These are phyloP conservation scores for Diaporthe destruens DNA, from an alignment of 2,329 filamentous ascomycete genomes.

Conservation along the genomic window DNA sequence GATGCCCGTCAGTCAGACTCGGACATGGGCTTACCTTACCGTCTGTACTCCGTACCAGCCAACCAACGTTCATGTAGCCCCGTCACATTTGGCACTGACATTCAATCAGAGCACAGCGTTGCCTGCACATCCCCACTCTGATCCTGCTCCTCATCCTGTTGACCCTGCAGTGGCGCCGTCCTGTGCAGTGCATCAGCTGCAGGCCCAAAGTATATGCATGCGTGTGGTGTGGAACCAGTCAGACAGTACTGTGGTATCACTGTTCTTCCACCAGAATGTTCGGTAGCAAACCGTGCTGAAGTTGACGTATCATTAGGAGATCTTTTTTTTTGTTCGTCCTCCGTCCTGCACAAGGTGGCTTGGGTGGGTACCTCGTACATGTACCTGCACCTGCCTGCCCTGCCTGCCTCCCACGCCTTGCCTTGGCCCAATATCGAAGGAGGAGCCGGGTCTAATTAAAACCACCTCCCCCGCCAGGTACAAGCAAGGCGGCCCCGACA, in stretches of 20 bases:
- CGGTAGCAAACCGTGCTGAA: background rate
- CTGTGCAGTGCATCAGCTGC: constrained; percentile 16
- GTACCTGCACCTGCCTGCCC: background rate
- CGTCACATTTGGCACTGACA: constrained; percentile 24
- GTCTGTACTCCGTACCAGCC: too few species aligned
- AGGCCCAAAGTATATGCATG: background rate
- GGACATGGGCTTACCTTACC: background rate
- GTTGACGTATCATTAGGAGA: background rate
- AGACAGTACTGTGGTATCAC: background rate
- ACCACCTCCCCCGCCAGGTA: constrained; percentile 23
- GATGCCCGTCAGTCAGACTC: constrained; percentile 28
- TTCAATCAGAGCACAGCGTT: constrained; percentile 16
- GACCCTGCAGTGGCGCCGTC: constrained; percentile 23
- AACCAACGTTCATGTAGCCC: constrained; percentile 6
- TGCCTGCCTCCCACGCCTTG: background rate
- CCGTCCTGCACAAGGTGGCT: background rate
- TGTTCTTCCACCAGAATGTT: background rate
- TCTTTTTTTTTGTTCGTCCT: background rate
- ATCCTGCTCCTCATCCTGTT: constrained; percentile 26
- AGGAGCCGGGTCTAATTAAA: constrained; percentile 33
- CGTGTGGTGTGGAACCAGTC: background rate
- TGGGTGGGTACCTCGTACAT: background rate
- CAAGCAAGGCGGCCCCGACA: constrained; percentile 15
- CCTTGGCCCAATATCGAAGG: constrained; percentile 28
- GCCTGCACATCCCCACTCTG: constrained; percentile 24